Base-by-base conservation (phyloP, 208 protist species). In the Leptomonas pyrrhocoris region DNA sequence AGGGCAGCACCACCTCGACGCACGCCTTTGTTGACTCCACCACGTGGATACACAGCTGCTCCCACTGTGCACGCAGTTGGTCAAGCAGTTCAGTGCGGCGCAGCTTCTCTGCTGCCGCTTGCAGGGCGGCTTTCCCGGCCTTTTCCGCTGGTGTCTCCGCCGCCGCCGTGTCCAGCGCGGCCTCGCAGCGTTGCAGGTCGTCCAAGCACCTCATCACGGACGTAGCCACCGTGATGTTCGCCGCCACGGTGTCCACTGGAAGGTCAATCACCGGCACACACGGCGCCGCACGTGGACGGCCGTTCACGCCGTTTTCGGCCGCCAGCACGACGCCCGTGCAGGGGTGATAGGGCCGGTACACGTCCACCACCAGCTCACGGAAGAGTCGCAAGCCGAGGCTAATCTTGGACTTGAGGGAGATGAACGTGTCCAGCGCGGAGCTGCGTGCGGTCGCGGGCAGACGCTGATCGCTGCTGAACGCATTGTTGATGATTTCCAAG, bases 331-430 rank as follows among this genome's bases (percentile, higher is more conserved):
- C 48, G 16, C 84, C 87, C 0, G 70, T 74, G 54, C 72, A 56
- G 13, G 73, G 79, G 36, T 61, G 61, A 54, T 78, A 93, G 18
- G 87, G 87, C 23, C 87, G 75, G 60, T 79, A 82, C 2, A 93
- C 30, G 28, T 93, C 82, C 15, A 93, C 55, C n/a, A 80, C 66
- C 12, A 93, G 63, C 55, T 93, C 87, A 15, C 75, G 84, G 60
- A 84, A 93, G 45, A 84, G 62, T 58, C 79, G 81, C 31, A 93
- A 69, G 19, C 63, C 87, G 23, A 90, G 61, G 45, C 75, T 83
- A 27, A 93, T 77, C 76, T 93, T 88, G 23, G 74, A 56, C 66
- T 86, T 82, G n/a, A 81, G 82, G 2, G 87, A 85, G 40, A 85
- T 74, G 58, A 93, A 73, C 13, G 76, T 51, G 68, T 93, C 84